phyloP scores from a whole-genome alignment of 352 stramenopile genomes.

The Pythium dissimile region DNA sequence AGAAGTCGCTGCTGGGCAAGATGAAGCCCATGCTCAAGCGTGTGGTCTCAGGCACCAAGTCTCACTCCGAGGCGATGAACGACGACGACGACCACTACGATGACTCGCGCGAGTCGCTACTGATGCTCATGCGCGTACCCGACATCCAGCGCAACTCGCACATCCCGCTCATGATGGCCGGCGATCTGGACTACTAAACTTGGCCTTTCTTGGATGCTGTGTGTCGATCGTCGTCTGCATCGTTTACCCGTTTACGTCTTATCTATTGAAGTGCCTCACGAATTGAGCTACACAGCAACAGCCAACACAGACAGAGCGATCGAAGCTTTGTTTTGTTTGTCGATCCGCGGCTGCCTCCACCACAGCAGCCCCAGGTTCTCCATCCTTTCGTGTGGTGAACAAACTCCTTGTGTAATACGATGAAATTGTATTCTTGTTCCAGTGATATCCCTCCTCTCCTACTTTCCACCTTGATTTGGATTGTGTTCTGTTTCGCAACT shows the following conservation, averaged over 20 bases:
- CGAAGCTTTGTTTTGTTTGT: too few species aligned
- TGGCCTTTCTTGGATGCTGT: neutral
- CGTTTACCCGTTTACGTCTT: too few species aligned
- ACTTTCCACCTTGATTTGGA: neutral
- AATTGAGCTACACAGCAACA: too few species aligned
- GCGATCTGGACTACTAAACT: constrained; percentile 24
- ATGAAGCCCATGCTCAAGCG: constrained; percentile 60
- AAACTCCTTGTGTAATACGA: too few species aligned
- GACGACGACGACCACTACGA: constrained; percentile 32
- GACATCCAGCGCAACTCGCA: constrained; percentile 43
- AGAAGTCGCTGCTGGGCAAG: constrained; percentile 55
- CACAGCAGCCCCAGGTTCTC: too few species aligned
- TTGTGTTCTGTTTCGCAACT: constrained; percentile 12
- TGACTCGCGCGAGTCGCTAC: constrained; percentile 54
- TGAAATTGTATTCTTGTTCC: too few species aligned
- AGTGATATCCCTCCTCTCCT: too few species aligned
- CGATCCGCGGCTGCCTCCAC: too few species aligned
- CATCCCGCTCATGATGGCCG: constrained; percentile 60
- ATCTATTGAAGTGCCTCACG: too few species aligned
- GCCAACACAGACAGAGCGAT: too few species aligned
- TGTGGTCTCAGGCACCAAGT: constrained; percentile 27
- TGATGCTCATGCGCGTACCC: constrained; percentile 67
- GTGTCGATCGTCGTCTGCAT: neutral
- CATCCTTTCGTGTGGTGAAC: too few species aligned
- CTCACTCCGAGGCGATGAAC: neutral